Evolutionary conservation across 768 basidiomycete genomes (phyloP), one percentile per base, ranked within the genome.

Genomic region (Antrodiella citrinella): DNA sequence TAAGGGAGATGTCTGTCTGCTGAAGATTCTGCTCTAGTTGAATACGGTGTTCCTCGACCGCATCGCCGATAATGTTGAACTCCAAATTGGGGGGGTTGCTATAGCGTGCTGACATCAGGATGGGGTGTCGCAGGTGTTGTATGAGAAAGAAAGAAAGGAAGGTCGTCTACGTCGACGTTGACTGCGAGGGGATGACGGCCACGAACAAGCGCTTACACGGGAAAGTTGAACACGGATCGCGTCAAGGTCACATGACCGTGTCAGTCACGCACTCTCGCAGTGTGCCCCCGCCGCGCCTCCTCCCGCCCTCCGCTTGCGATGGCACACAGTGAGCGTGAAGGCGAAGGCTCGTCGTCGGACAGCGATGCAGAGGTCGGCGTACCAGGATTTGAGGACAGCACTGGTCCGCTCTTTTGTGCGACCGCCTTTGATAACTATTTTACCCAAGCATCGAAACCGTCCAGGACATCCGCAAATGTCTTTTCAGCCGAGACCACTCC

Each of bases 341-440:
- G 30, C 30, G 15, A 7, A 35, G n/a, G 30, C 30, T 35, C 30
- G 7, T 35, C 30, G 7, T 35, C 30, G 7, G 30, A 35, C 30
- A 15, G 15, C 30, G 30, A 35, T 35, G 30, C 30, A 15, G 30
- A 35, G 30, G 7, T 35, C 15, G n/a, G 7, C 15, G 30, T 15
- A 15, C 30, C 30, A 7, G 15, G 7, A 35, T 35, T 35, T 15
- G 30, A 35, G 15, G 30, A 35, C 15, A 7, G 7, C 30, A 15
- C 15, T 35, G n/a, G n/a, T n/a, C 30, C 30, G 15, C 30, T 43
- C 9, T 52, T 55, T 24, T 45, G 50, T 1, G 47, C 40, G 21
- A 81, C 88, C 4, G 70, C 82, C 4, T 91, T 93, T 49, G 93
- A 98, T 68, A 81, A 84, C 19, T 98, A 95, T 69, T 89, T 98